phyloP scores from a whole-genome alignment of 148 eudicot species.

The Rhododendron simsii region DNA sequence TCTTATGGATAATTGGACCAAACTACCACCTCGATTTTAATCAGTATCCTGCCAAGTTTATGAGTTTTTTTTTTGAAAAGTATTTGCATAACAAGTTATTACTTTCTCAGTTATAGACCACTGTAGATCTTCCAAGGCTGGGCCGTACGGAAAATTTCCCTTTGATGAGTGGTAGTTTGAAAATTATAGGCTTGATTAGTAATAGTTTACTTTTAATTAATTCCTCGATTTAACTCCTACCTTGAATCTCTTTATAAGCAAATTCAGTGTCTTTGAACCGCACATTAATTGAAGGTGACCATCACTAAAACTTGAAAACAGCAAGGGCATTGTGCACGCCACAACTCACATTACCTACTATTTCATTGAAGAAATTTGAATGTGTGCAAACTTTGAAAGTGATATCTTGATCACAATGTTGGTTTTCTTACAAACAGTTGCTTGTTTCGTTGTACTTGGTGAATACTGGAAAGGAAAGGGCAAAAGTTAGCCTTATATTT shows the following conservation, averaged over 20 bases:
- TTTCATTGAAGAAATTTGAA: neutral
- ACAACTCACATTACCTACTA: neutral
- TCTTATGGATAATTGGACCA: neutral
- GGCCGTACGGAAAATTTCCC: neutral
- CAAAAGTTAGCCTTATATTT: slow-evolving; percentile 89
- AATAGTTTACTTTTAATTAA: neutral
- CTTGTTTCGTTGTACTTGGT: slow-evolving; percentile 57
- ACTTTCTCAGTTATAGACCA: neutral
- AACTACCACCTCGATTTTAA: neutral
- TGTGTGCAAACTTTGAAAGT: neutral
- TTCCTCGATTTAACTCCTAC: neutral
- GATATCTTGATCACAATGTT: neutral
- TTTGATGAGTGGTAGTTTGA: neutral
- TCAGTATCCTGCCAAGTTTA: neutral
- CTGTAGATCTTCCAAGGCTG: neutral
- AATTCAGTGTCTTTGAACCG: neutral
- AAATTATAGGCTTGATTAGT: neutral
- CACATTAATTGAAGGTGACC: neutral
- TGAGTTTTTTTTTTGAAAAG: neutral
- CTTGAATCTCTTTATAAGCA: neutral
- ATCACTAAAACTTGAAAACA: neutral
- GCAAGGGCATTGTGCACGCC: neutral
- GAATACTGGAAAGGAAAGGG: slow-evolving; percentile 93
- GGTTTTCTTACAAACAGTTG: neutral
- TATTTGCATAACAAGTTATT: neutral